Base-by-base conservation (phyloP, 2,329 filamentous ascomycete species). In the Colletotrichum euphorbiae region DNA sequence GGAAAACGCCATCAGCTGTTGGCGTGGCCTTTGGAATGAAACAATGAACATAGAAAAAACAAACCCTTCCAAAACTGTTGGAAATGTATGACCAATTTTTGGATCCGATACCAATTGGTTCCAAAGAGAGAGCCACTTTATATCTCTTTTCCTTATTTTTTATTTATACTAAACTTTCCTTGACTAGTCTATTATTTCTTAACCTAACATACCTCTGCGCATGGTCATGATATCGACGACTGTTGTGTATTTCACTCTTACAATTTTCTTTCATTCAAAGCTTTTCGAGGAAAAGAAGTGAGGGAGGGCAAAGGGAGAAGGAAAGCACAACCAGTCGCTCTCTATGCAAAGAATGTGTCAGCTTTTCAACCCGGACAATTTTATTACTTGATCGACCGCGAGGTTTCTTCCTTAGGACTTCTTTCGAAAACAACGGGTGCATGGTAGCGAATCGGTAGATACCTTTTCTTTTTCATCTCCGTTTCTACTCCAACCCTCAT, bases 141-240 rank as follows among this genome's bases (percentile, higher is more conserved):
- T 67, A 68, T 65, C 60, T 65, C 40, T 50, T 67, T 68, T 54
- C 67, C 58, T 68, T 70, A 58, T 55, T 58, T 68, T 66, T 70
- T 63, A 63, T 67, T 67, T 55, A 68, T 63, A 62, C 59, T 62
- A 21, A 24, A 38, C 17, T 60, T 58, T 54, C 65, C 67, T 68
- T 62, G 58, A 45, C 60, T 50, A 51, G 59, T 62, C 33, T 33
- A 31, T 54, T 52, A 65, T 63, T 54, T 21, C 56, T 50, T 46
- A 28, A 48, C 51, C 31, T 31, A 48, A 55, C 36, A 43, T 50
- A 68, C 52, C 64, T 68, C 43, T 59, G 64, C 58, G 21, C 42
- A 70, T 56, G 67, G 64, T 65, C 54, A 68, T 38, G 65, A 68
- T 58, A 40, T 43, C 45, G 46, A 68, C 65, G 65, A 40, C 65